Conservation (phyloP, 768 basidiomycete species). For the Leccinum subtestaceum region DNA sequence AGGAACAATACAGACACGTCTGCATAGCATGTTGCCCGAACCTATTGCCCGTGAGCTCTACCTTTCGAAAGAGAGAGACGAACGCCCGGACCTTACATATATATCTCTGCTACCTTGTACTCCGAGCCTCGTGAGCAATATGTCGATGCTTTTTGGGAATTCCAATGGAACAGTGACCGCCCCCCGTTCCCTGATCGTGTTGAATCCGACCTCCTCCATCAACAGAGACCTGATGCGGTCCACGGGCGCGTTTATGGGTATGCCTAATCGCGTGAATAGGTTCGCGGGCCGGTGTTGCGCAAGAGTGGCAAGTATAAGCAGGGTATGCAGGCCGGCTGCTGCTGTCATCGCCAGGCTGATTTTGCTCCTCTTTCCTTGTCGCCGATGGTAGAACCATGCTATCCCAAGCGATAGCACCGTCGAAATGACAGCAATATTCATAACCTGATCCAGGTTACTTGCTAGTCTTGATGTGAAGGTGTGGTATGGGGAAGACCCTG, state of each 20-base stretch:
- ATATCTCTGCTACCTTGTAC: constrained; percentile 54
- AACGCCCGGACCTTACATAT: constrained; percentile 53
- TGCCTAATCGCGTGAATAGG: constrained; percentile 52
- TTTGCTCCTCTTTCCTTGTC: background rate
- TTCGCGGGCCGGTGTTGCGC: constrained; percentile 49
- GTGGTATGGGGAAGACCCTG: constrained; percentile 8
- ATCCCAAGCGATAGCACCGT: constrained; percentile 20
- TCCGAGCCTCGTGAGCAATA: constrained; percentile 52
- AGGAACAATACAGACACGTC: constrained; percentile 64
- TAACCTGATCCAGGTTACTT: background rate
- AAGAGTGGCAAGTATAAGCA: constrained; percentile 17
- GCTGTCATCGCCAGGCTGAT: constrained; percentile 8
- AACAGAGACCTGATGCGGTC: constrained; percentile 51
- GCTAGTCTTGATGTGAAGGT: too few relatives aligned
- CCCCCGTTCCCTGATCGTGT: constrained; percentile 17
- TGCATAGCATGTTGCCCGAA: constrained; percentile 67
- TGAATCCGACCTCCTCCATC: constrained; percentile 39
- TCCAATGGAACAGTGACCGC: constrained; percentile 14
- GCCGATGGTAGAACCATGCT: constrained; percentile 14
- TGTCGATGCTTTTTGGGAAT: constrained; percentile 50
- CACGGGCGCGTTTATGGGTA: constrained; percentile 54
- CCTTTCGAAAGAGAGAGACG: background rate
- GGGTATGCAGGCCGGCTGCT: constrained; percentile 14
- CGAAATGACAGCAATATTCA: constrained; percentile 11
- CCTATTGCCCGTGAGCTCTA: constrained; percentile 33